Base-by-base conservation (phyloP, 768 basidiomycete species). In the Tricholoma saponaceum region DNA sequence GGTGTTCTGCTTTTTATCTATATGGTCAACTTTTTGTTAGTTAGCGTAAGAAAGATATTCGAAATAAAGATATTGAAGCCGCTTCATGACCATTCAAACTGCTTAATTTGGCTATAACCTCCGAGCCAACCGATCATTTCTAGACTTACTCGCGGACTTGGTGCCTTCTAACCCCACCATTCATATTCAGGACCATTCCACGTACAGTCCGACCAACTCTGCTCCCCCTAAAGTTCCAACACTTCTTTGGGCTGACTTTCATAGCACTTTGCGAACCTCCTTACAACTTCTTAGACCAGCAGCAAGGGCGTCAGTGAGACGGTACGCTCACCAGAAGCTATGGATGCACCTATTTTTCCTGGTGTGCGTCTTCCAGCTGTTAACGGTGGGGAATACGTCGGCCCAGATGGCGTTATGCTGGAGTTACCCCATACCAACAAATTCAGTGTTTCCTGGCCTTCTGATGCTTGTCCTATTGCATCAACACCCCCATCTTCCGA, bases 391-490 rank as follows among this genome's bases (percentile, higher is more conserved):
- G 74, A 76, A 41, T 72, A 73, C 60, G 63, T 76, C 49, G 64
- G 72, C 16, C 67, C 78, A 57, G 84, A 85, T 56, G 68, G 74
- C 37, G 71, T 82, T 47, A 63, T 78, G 55, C 70, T 79, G 39
- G 78, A 79, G 55, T 60, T 79, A n/a, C 73, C 79, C 13, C 61
- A 73, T 22, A 75, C 76, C 55, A 86, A 70, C 73, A 83, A 80
- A 69, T 87, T 87, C 69, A 82, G 79, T 37, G 72, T 87, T 55
- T 80, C 83, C 32, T 84, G 82, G 79, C 78, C 83, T 28, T 67
- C 74, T 32, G 83, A 83, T 30, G 66, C 74, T 44, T 70, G 76
- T 30, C 67, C 73, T 20, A 14, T 50, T 30, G 72, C 72, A 54
- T 71, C 72, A 56, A 64, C 74, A n/a, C 72, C 77, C 33, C 64